Conservation (phyloP, 2,329 filamentous ascomycete genomes). For the Diplodia intermedia region DNA sequence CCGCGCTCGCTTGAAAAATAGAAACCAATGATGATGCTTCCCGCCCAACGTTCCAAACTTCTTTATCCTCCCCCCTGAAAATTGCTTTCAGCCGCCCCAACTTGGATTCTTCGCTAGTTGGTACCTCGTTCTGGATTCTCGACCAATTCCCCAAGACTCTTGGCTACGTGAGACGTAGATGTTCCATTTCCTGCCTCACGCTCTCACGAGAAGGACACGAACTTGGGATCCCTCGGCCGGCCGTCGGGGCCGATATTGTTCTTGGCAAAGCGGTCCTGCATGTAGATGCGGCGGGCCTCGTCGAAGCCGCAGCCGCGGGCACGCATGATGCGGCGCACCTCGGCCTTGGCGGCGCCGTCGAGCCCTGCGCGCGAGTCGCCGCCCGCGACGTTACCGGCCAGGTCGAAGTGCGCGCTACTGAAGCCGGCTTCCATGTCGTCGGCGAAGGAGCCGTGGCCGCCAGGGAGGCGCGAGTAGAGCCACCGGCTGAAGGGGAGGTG, state of each 20-base stretch:
- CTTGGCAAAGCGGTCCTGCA: slow-evolving; percentile 83
- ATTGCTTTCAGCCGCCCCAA: background rate
- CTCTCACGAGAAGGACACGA: slow-evolving; percentile 84
- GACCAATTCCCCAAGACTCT: background rate
- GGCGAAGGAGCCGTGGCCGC: slow-evolving; percentile 62
- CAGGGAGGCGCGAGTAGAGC: slow-evolving; percentile 78
- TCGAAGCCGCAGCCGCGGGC: slow-evolving; percentile 82
- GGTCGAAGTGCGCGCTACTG: slow-evolving; percentile 81
- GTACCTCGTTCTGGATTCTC: background rate
- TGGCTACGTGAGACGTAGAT: background rate
- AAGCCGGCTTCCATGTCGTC: slow-evolving; percentile 89
- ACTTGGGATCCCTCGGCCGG: slow-evolving; percentile 87
- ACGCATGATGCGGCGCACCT: slow-evolving; percentile 92
- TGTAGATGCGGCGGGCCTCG: slow-evolving; percentile 84
- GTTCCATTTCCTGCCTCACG: background rate
- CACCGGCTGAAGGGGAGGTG: slow-evolving; percentile 56
- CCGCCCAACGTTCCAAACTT: background rate
- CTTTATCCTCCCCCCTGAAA: background rate
- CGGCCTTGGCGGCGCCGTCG: slow-evolving; percentile 78
- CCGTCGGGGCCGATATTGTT: slow-evolving; percentile 91
- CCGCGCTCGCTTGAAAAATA: slow-evolving; percentile 18
- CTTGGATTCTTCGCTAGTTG: background rate
- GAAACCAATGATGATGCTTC: background rate
- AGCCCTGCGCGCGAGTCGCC: slow-evolving; percentile 82
- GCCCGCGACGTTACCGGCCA: slow-evolving; percentile 77